phyloP scores from a whole-genome alignment of 2,329 filamentous ascomycete genomes.

The Dothideomycetes sp. region DNA sequence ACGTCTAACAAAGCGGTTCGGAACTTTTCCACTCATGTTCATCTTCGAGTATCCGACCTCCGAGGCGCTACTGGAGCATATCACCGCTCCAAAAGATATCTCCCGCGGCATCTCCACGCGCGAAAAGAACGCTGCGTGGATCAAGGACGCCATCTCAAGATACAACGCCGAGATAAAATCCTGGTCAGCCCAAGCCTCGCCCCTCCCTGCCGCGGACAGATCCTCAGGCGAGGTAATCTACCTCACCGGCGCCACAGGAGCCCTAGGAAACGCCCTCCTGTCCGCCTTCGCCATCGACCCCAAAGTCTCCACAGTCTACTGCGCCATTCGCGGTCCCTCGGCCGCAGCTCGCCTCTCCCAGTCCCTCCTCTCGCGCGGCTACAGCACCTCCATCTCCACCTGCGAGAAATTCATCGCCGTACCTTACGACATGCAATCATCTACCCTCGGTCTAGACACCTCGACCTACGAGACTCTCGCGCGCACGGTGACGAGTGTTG shows the following conservation, averaged over 20 bases:
- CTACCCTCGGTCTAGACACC: constrained; percentile 15
- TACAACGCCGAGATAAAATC: constrained; percentile 1
- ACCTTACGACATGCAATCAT: constrained; percentile 12
- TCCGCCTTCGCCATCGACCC: constrained; percentile 6
- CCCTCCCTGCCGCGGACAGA: background rate
- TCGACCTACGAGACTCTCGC: constrained; percentile 13
- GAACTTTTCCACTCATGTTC: constrained; percentile 16
- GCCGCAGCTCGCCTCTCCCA: constrained; percentile 14
- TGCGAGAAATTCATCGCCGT: constrained; percentile 1
- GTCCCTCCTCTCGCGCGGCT: constrained; percentile 11
- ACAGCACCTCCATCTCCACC: constrained; percentile 10
- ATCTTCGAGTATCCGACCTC: constrained; percentile 21
- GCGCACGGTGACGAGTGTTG: constrained; percentile 14
- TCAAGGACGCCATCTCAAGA: background rate
- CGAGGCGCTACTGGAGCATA: constrained; percentile 10
- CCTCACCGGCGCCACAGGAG: constrained; percentile 9
- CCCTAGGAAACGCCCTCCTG: constrained; percentile 8
- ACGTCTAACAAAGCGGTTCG: constrained; percentile 14
- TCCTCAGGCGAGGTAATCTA: constrained; percentile 3
- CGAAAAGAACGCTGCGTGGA: background rate
- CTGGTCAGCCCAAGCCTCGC: background rate
- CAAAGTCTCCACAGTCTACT: constrained; percentile 3
- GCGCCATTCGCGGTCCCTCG: constrained; percentile 9
- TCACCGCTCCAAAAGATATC: background rate
- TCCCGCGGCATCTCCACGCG: background rate